Percentiles rank a stretch among this genome's conserved stretches.
Evolutionary conservation across 345 rosid genomes (phyloP).

Genomic region (Citrus sinensis): DVS_A1.0 CM039168.1:30280501-30281000

Average conservation of each 20-base stretch:
- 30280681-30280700: conserved; percentile 34
- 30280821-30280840: conserved; percentile 86
- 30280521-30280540: conserved; percentile 43
- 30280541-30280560: conserved; percentile 79
- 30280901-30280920: conserved; percentile 85
- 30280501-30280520: conserved; percentile 32
- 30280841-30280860: conserved; percentile 98
- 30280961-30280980: not conserved
- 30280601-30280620: conserved; percentile 34
- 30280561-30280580: conserved; percentile 87
- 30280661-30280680: conserved; percentile 58
- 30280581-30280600: conserved; percentile 46
- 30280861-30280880: conserved; percentile 99
- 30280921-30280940: conserved; percentile 95
- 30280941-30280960: conserved; percentile 51
- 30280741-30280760: conserved; percentile 19
- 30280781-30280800: conserved; percentile 23
- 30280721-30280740: not conserved
- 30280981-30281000: not conserved
- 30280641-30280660: conserved; percentile 11
- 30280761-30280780: conserved; percentile 18
- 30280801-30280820: conserved; percentile 77
- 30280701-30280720: conserved; percentile 19
- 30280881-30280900: conserved; percentile 92
- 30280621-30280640: conserved; percentile 12